Conservation (phyloP, 2,329 filamentous ascomycete genomes). For the Botryotinia convoluta region DNA sequence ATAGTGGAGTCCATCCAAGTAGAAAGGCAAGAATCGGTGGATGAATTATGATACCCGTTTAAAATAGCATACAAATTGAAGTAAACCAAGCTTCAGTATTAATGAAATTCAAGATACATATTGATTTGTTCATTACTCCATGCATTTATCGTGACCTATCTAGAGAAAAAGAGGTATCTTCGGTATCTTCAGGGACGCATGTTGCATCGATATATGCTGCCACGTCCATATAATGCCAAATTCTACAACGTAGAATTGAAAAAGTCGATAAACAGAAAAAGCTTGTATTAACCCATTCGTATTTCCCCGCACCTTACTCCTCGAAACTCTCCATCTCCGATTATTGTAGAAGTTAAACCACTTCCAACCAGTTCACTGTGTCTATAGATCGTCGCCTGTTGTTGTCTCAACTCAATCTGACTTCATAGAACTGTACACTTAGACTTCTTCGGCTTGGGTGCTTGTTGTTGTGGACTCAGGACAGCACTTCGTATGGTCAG, state of each 20-base stretch:
- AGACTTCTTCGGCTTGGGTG: slow-evolving; percentile 58
- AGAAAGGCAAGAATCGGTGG: slow-evolving; percentile 31
- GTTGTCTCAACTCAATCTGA: neutral
- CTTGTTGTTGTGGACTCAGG: slow-evolving; percentile 62
- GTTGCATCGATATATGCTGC: slow-evolving; percentile 9
- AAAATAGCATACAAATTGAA: neutral
- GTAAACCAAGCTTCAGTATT: neutral
- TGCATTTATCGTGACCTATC: slow-evolving; percentile 28
- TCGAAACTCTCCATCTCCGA: neutral
- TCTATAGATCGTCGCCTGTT: neutral
- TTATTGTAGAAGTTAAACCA: neutral
- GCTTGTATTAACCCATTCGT: slow-evolving; percentile 17
- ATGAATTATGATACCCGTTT: slow-evolving; percentile 2
- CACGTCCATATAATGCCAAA: slow-evolving; percentile 11
- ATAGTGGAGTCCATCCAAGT: slow-evolving; percentile 36
- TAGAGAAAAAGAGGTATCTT: slow-evolving; percentile 31
- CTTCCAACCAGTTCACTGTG: neutral
- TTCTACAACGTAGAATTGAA: slow-evolving; percentile 20
- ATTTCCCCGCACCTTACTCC: slow-evolving; percentile 12
- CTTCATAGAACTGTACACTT: slow-evolving; percentile 67
- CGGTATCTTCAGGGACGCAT: slow-evolving; percentile 19
- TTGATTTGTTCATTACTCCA: slow-evolving; percentile 23
- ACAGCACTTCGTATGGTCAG: slow-evolving; percentile 55
- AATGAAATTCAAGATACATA: slow-evolving; percentile 9
- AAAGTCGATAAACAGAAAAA: slow-evolving; percentile 15